Evolutionary conservation across 1,284 basidiomycete genomes (phyloP).

Genomic region (Tranzscheliella williamsii): DNA sequence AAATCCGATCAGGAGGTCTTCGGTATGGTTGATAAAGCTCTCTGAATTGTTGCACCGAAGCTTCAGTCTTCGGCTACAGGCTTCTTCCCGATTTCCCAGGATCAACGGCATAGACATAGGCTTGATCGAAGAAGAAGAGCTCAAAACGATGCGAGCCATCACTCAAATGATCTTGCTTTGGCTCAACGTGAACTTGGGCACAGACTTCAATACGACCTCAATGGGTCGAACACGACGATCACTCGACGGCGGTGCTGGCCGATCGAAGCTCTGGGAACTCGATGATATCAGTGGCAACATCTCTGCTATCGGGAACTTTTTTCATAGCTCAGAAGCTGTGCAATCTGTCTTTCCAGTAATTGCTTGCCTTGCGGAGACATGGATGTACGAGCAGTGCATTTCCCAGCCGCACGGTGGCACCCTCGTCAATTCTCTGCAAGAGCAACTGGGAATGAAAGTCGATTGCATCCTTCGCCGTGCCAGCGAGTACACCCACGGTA

Average conservation of each 20-base stretch:
- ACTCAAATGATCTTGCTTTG: slow-evolving; percentile 14
- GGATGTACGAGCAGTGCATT: neutral
- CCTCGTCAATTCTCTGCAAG: neutral
- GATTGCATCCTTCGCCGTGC: neutral
- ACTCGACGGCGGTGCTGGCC: neutral
- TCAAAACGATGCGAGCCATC: slow-evolving; percentile 13
- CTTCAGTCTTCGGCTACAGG: slow-evolving; percentile 1
- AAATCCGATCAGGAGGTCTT: slow-evolving; percentile 6
- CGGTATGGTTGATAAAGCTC: too few relatives aligned
- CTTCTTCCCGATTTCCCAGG: too few relatives aligned
- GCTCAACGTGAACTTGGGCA: slow-evolving; percentile 6
- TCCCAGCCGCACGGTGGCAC: neutral
- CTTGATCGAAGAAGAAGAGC: slow-evolving; percentile 10
- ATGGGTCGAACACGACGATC: too few relatives aligned
- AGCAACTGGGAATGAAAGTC: neutral
- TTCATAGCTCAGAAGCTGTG: neutral
- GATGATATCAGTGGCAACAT: slow-evolving; percentile 15
- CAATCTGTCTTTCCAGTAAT: slow-evolving; percentile 3
- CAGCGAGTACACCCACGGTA: neutral
- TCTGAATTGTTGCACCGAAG: slow-evolving; percentile 5
- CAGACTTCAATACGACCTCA: neutral
- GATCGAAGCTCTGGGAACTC: slow-evolving; percentile 5
- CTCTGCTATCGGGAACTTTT: neutral
- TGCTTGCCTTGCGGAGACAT: slow-evolving; percentile 1
- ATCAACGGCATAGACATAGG: slow-evolving; percentile 19